A percentile compares a stretch with the other conserved stretches of the same genome.
Conservation (phyloP, 1,139 yeast species). For the Blastobotrys niveus region DNA sequence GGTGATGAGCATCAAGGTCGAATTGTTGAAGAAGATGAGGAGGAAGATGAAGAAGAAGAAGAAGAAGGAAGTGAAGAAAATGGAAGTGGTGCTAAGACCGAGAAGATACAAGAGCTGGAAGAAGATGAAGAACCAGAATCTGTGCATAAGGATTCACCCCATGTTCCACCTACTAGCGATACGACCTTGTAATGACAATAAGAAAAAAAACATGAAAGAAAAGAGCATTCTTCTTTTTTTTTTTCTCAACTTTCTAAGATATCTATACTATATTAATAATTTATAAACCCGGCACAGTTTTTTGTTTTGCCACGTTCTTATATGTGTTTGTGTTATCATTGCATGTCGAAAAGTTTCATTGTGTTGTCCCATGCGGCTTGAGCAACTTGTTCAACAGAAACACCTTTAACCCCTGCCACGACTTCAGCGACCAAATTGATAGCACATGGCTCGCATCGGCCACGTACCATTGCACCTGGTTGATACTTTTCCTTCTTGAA, state of each 20-base stretch:
- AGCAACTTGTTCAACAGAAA: slow-evolving; percentile 49
- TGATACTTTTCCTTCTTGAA: slow-evolving; percentile 58
- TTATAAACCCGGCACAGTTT: not conserved
- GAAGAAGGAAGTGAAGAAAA: slow-evolving; percentile 1
- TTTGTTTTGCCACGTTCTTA: not conserved
- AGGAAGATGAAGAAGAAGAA: slow-evolving; percentile 17
- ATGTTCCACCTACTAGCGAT: too few relatives aligned
- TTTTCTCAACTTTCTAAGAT: not conserved
- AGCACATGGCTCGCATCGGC: slow-evolving; percentile 87
- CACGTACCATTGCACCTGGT: slow-evolving; percentile 54
- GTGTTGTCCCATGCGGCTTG: slow-evolving; percentile 63
- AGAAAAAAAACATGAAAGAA: not conserved
- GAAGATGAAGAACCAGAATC: too few relatives aligned
- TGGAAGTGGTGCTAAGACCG: not conserved
- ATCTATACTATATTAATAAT: not conserved
- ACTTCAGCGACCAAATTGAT: slow-evolving; percentile 79
- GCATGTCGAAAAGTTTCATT: slow-evolving; percentile 45
- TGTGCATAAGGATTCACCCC: too few relatives aligned
- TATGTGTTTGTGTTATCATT: not conserved
- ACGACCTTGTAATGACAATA: too few relatives aligned
- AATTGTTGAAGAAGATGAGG: slow-evolving; percentile 15
- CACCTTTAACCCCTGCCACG: slow-evolving; percentile 52
- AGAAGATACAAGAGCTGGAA: not conserved
- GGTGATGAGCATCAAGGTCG: slow-evolving; percentile 15
- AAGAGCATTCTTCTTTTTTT: not conserved